Conservation (phyloP, 169 alveolate genomes). For the Perkinsus olseni region DNA sequence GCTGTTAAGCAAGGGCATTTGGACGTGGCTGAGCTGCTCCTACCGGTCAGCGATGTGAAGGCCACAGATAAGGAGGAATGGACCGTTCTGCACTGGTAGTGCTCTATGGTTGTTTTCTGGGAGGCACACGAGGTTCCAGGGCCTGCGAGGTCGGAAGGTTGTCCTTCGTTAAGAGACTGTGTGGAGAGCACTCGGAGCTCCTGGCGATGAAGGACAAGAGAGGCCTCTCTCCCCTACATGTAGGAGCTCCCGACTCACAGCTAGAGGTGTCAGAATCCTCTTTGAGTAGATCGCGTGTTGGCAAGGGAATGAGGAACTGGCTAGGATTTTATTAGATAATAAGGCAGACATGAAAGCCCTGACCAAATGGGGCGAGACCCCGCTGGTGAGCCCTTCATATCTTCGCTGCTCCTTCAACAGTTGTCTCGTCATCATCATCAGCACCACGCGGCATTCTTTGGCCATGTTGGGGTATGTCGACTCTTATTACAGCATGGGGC, state of each 20-base stretch:
- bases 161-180: not conserved
- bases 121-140: not conserved
- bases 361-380: constrained; percentile 1
- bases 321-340: not conserved
- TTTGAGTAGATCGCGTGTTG: not conserved
- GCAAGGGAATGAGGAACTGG: not conserved
- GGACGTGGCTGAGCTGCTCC: no score
- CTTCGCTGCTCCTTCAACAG: not conserved
- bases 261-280: not conserved
- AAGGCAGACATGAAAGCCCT: not conserved
- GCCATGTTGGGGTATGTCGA: not conserved
- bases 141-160: not conserved
- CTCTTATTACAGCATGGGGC: not conserved
- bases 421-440: not conserved
- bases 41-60: no score
- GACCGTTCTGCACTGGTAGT: not conserved
- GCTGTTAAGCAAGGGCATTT: no score
- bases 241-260: not conserved
- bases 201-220: not conserved
- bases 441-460: not conserved
- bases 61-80: no score
- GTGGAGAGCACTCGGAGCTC: not conserved
- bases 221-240: not conserved
- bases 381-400: not conserved
- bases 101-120: not conserved